These are phyloP conservation scores for Hibiscus trionum DNA, from an alignment of 345 rosid species.

Conservation along the genomic window DNA sequence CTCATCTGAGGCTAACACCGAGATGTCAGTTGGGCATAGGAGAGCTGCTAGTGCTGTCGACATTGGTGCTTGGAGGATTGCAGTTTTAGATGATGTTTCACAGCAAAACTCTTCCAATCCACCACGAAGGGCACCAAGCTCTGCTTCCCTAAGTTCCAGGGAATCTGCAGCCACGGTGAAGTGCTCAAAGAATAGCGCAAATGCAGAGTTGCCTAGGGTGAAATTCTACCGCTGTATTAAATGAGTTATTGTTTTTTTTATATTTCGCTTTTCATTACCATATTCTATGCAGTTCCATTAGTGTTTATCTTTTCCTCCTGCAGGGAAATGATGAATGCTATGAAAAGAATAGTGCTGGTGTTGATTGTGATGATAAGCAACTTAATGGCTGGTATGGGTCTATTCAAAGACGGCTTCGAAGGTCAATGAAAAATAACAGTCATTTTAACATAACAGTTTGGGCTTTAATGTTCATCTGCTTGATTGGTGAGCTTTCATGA, in stretches of 20 bases:
- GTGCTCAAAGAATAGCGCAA: conserved; percentile 51
- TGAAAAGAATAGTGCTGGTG: conserved; percentile 57
- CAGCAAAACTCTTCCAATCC: conserved; percentile 32
- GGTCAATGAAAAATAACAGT: conserved; percentile 69
- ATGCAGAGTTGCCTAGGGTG: conserved; percentile 45
- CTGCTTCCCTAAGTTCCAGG: conserved; percentile 47
- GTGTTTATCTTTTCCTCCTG: conserved; percentile 4
- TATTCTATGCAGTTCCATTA: background rate
- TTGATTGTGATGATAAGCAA: conserved; percentile 64
- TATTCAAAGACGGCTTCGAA: conserved; percentile 66
- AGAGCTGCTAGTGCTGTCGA: conserved; percentile 78
- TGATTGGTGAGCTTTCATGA: conserved; percentile 49
- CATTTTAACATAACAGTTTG: conserved; percentile 39
- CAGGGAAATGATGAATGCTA: conserved; percentile 53
- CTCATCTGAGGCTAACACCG: conserved; percentile 23
- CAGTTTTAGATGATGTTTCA: conserved; percentile 35
- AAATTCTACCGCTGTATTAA: conserved; percentile 12
- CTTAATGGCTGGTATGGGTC: conserved; percentile 89
- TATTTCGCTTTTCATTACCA: too few species aligned
- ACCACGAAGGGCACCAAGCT: conserved; percentile 68
- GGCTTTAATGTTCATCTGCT: conserved; percentile 44
- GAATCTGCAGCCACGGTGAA: conserved; percentile 40
- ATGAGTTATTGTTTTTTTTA: background rate
- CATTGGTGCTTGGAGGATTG: conserved; percentile 54
- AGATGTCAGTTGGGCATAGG: conserved; percentile 52